Base-by-base conservation (phyloP, 2,329 filamentous ascomycete genomes). In the Fusarium mexicanum region DNA sequence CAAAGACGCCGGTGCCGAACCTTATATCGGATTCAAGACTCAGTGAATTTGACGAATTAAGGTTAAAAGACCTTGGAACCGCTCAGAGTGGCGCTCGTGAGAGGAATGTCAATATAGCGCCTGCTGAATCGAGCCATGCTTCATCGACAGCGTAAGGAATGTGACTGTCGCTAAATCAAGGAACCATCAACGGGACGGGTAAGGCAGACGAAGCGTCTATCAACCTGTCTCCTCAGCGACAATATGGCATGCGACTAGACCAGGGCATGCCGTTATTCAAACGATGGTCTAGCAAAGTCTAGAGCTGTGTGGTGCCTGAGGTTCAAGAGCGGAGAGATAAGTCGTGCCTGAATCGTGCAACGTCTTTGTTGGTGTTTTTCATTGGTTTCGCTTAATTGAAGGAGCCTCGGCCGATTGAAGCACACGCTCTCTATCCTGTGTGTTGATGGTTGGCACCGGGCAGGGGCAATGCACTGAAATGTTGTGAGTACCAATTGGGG, bases 91-190 rank as follows among this genome's bases (percentile, higher is more conserved):
- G 76, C 76, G 76, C 55, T 46, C 40, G 24, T 17, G 33, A 64
- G 55, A 67, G 76, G 76, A 78, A 77, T 78, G 76, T 48, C 63
- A 48, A 54, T 55, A 35, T 55, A 65, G 61, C 50, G 29, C 43
- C 43, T 53, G 50, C 69, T 68, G 50, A 57, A 64, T 75, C 54
- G 64, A 69, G 55, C 38, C 59, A 63, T 53, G 55, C 55, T 66
- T 33, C 41, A 57, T 72, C 53, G 55, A 61, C 69, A 68, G 63
- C 57, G 61, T 62, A n/a, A 76, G 76, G 76, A 77, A 77, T 77
- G 76, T 74, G 76, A 77, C 64, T 60, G 65, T 71, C 65, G 47
- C 72, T 74, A 73, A 74, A 76, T 58, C 71, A 61, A 72, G 64
- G 72, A 72, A 74, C 72, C 64, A 72, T 64, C 51, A 61, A 55